Evolutionary conservation across 768 basidiomycete genomes (phyloP), one percentile per base, ranked within the genome.

Genomic region (Boletus pseudopeckii): DNA sequence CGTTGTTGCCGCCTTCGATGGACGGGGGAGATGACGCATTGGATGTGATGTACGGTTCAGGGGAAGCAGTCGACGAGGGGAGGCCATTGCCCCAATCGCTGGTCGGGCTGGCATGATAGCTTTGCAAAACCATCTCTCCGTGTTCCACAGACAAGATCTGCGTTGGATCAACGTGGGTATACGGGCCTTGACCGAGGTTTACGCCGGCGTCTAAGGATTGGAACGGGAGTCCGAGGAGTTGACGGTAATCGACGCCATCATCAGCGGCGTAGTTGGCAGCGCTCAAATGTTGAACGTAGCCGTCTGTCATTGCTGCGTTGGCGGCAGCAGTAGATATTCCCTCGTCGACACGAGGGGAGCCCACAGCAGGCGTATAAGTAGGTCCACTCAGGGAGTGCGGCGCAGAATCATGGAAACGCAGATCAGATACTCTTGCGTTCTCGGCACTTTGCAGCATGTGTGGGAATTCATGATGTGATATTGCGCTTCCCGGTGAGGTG

Each of bases 111-210:
- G 84, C 75, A 64, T 86, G 88, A 73, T 82, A 83, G 57, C 75
- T 75, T 40, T 77, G 71, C 63, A 78, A 77, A 11, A 74, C 68
- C 55, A 69, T 65, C 34, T 75, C 73, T 47, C 63, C 59, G 43
- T 75, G 73, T 40, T 78, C 76, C 38, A 73, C 68, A n/a, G 75
- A 76, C 54, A 80, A 70, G 41, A 96, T 89, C 72, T 96, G 92
- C n/a, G 88, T 88, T 8, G 95, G 95, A 73, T 98, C 92, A 54
- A 98, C 89, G 70, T 89, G 86, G 34, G 88, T 90, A 71, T 80
- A 89, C 7, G 81, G 80, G 43, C 73, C 71, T 57, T 79, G 77
- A 50, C 72, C 71, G 28, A 77, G 49, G 34, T 60, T 68, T 37
- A 69, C 65, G 5, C 73, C 66, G 30, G 71, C 66, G 56, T 84